Conservation (phyloP, 352 stramenopile species). For the Phytophthora sansomeana region DNA sequence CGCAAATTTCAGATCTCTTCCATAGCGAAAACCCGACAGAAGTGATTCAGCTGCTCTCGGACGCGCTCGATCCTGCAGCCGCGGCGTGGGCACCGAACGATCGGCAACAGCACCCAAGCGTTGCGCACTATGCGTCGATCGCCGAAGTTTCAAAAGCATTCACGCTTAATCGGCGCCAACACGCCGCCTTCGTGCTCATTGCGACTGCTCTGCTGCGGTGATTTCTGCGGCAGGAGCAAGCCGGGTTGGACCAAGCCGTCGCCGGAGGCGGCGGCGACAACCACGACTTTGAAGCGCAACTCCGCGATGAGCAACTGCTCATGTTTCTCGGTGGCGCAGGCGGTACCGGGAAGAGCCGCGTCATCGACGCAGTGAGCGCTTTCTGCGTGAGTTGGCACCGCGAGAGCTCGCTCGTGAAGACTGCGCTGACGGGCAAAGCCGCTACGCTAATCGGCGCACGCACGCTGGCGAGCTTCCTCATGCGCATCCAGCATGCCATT, state of each 20-base stretch:
- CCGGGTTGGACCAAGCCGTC: not conserved
- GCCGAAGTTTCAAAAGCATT: slow-evolving; percentile 8
- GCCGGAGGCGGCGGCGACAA: no score
- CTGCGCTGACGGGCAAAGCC: no score
- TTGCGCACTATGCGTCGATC: not conserved
- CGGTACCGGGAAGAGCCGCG: slow-evolving; percentile 9
- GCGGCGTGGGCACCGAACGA: no score
- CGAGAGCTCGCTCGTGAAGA: no score
- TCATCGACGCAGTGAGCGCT: slow-evolving; percentile 2
- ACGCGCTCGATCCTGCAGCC: no score
- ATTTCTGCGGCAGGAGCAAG: slow-evolving; percentile 9
- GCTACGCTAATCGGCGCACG: no score
- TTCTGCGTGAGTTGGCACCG: slow-evolving; percentile 11
- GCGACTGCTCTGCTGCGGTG: slow-evolving; percentile 1
- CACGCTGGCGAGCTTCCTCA: no score
- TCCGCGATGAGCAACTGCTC: not conserved
- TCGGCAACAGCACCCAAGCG: no score
- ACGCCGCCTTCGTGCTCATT: slow-evolving; percentile 12
- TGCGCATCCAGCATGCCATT: no score
- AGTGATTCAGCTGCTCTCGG: no score
- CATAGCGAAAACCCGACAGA: no score
- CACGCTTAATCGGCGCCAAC: slow-evolving; percentile 17
- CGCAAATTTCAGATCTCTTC: no score
- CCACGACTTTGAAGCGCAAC: not conserved
- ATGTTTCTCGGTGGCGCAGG: slow-evolving; percentile 11